Evolutionary conservation across 139 green algal genomes (phyloP), one percentile per base, ranked within the genome.

Genomic region (Micromonas pusilla): DNA sequence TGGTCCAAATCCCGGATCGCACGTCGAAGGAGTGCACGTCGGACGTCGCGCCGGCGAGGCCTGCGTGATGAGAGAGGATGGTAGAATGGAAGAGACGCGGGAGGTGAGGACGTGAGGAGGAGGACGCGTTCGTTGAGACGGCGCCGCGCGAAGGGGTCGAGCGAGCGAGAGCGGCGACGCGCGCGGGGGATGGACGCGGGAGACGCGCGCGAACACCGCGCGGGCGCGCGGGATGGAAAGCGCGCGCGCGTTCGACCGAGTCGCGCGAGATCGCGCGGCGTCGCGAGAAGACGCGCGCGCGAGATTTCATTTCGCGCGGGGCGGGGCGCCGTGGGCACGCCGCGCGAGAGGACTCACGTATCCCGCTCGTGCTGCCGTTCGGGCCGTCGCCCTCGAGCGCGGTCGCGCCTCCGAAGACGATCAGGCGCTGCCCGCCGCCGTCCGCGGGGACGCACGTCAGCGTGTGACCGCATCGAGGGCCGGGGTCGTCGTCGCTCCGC

Each of bases 21-120:
- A 97, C 89, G 73, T 98, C 92, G 81, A 97, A 92, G 20, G 96
- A 88, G 81, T 97, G 93, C 33, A 97, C 91, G 77, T 97, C 93
- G 60, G 90, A 93, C 16, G 94, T 98, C 0, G 94, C 94, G 1
- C 94, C 93, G 0, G 92, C 91, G 23, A 97, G 83, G 1, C 92
- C n/a, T n/a, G n/a, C n/a, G n/a, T n/a, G n/a, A n/a, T n/a, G n/a
- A n/a, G n/a, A n/a, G n/a, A n/a, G n/a, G n/a, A n/a, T n/a, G n/a
- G n/a, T 83, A n/a, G n/a, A n/a, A n/a, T n/a, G n/a, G n/a, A n/a
- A n/a, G n/a, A n/a, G n/a, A n/a, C n/a, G n/a, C 57, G 96, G 66
- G 5, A 71, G 52, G 19, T 64, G 37, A 19, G 45, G 66, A 0
- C 34, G 52, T 20, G 62, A 39, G 26, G 52, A 4, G 26, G 53